Percentiles rank a stretch among this genome's conserved stretches.
These are phyloP conservation scores for Apophysomyces variabilis DNA, from an alignment of 371 early-diverging fungal genomes.

Conservation along the genomic window DNA sequence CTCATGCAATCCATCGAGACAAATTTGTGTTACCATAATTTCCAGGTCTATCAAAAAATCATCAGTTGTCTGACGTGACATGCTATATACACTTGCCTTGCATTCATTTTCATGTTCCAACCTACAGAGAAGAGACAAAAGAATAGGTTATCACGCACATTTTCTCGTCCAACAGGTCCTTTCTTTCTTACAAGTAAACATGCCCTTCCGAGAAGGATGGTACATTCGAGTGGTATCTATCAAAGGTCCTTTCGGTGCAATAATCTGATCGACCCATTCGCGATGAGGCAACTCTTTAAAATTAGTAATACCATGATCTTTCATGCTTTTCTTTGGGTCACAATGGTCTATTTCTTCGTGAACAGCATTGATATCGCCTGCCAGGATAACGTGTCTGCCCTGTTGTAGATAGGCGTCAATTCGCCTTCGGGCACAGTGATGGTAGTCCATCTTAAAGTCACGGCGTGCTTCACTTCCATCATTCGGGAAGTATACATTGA, in stretches of 20 bases:
- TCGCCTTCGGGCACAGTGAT: slow-evolving; percentile 56
- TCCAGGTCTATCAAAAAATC: slow-evolving; percentile 38
- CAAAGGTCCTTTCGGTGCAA: slow-evolving; percentile 60
- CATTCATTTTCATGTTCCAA: slow-evolving; percentile 84
- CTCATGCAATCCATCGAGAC: neutral
- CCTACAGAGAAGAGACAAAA: slow-evolving; percentile 19
- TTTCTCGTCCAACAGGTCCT: neutral
- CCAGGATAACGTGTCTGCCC: slow-evolving; percentile 71
- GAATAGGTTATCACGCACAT: neutral
- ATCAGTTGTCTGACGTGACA: neutral
- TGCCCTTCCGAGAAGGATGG: slow-evolving; percentile 55
- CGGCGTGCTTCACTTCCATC: slow-evolving; percentile 61
- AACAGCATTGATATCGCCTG: slow-evolving; percentile 84
- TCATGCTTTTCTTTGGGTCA: slow-evolving; percentile 69
- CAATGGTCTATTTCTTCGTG: slow-evolving; percentile 81
- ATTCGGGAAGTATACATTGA: slow-evolving; percentile 86
- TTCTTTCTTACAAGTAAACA: slow-evolving; percentile 58
- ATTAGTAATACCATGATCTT: slow-evolving; percentile 52
- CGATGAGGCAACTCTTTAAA: slow-evolving; percentile 74
- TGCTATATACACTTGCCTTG: slow-evolving; percentile 46
- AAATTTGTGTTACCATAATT: slow-evolving; percentile 52
- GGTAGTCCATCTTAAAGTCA: slow-evolving; percentile 71
- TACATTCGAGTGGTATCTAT: slow-evolving; percentile 57
- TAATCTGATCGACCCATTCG: slow-evolving; percentile 70
- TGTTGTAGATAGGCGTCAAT: slow-evolving; percentile 51